Base-by-base conservation (phyloP, 495 filamentous ascomycete genomes). In the Hypoxylon lenormandii region DNA sequence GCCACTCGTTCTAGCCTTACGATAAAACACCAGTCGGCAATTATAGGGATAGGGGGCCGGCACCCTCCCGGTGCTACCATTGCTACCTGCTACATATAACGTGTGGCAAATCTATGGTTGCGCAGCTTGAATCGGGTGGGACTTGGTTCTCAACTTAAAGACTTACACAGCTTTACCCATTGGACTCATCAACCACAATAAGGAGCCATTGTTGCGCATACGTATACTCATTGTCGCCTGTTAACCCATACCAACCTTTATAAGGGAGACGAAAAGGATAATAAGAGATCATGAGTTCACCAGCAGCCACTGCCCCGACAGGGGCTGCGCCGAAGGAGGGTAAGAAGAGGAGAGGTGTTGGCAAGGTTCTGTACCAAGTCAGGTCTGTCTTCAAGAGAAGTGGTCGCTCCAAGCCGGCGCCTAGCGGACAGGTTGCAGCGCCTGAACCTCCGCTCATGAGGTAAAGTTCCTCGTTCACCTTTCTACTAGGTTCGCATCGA, bases 331-430 rank as follows among this genome's bases (percentile, higher is more conserved):
- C 79, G 23, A 78, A 77, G 69, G 76, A 80, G 36, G 73, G 72
- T 50, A 80, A 86, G 68, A 88, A 90, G 80, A 87, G 84, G 61
- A 86, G 84, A 71, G 87, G 89, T 21, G 71, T 91, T 40, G 82
- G 84, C 38, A 90, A 84, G 70, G 84, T 90, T 38, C 73, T 91
- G 49, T 84, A 83, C 54, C 83, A 86, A 66, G 84, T 91, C 76
- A 91, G 83, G 79, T 87, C 84, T 3, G 88, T 88, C 19, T 77
- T 89, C 65, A 87, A 82, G 66, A 83, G 85, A 70, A 80, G 78
- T 33, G 80, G 81, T 23, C 77, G 74, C 12, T 69, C 77, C 45
- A 76, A 81, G 59, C 83, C 85, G 61, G 71, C 78, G 48, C 59
- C 76, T 52, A 68, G 81, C 19, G 62, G 73, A 7, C 69, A 76